Evolutionary conservation across 177 flowering plant genomes (phyloP).

Genomic region (Vitis hybrid): DNA sequence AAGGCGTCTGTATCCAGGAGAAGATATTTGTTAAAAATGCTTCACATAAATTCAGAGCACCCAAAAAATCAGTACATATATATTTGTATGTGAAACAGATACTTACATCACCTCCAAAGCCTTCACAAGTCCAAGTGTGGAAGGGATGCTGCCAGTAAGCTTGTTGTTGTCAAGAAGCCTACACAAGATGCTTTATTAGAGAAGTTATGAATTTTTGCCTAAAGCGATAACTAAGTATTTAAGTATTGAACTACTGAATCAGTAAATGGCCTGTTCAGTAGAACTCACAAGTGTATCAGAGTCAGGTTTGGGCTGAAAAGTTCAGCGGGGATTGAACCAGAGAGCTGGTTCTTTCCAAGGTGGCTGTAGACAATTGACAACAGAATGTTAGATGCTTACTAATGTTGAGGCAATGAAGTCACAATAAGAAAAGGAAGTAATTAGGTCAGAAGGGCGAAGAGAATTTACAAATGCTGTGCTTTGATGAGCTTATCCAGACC

Average conservation of each 20-base stretch:
- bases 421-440: not conserved
- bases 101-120: slow-evolving; percentile 64
- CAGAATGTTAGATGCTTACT: not conserved
- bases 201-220: not conserved
- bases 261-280: no score
- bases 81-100: slow-evolving; percentile 4
- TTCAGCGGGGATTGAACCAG: slow-evolving; percentile 33
- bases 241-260: not conserved
- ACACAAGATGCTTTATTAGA: not conserved
- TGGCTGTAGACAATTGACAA: slow-evolving; percentile 19
- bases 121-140: slow-evolving; percentile 48
- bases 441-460: not conserved
- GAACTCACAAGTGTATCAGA: slow-evolving; percentile 45
- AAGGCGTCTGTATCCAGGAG: slow-evolving; percentile 51
- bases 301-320: slow-evolving; percentile 41
- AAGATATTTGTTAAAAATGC: not conserved
- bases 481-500: slow-evolving; percentile 53
- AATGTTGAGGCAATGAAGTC: not conserved
- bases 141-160: slow-evolving; percentile 49
- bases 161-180: slow-evolving; percentile 57
- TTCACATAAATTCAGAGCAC: no score
- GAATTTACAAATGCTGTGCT: slow-evolving; percentile 48
- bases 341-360: slow-evolving; percentile 30
- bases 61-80: no score
- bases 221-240: no score